These are phyloP conservation scores for Phialophora expanda DNA, from an alignment of 2,329 filamentous ascomycete species.

Conservation along the genomic window DNA sequence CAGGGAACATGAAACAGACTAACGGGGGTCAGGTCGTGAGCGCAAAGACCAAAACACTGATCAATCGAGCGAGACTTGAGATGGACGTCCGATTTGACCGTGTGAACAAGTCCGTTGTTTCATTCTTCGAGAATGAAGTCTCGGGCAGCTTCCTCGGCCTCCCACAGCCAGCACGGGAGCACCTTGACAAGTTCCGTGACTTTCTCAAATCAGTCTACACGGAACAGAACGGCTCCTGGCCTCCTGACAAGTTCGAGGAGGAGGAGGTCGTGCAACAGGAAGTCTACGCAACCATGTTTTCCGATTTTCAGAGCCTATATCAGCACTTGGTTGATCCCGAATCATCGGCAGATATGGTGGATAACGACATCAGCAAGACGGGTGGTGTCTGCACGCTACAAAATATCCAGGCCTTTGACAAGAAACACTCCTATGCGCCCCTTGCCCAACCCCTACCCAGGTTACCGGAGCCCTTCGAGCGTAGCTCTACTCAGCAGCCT, in stretches of 20 bases:
- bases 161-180: slow-evolving; percentile 63
- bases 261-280: slow-evolving; percentile 62
- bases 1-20: slow-evolving; percentile 3
- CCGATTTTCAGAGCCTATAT: slow-evolving; percentile 74
- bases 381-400: slow-evolving; percentile 74
- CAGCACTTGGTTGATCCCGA: slow-evolving; percentile 69
- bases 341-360: slow-evolving; percentile 46
- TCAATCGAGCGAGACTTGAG: slow-evolving; percentile 66
- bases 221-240: slow-evolving; percentile 72
- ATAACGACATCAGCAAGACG: slow-evolving; percentile 58
- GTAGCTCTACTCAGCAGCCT: slow-evolving; percentile 6
- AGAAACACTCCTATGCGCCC: slow-evolving; percentile 62
- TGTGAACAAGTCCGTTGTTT: slow-evolving; percentile 64
- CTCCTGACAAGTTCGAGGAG: slow-evolving; percentile 58
- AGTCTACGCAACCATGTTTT: slow-evolving; percentile 65
- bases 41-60: slow-evolving; percentile 66
- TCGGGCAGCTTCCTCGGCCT: slow-evolving; percentile 70
- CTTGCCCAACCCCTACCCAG: slow-evolving; percentile 71
- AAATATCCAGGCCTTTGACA: slow-evolving; percentile 70
- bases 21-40: slow-evolving; percentile 45
- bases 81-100: slow-evolving; percentile 67
- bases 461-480: slow-evolving; percentile 55
- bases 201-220: slow-evolving; percentile 72
- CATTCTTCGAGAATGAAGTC: slow-evolving; percentile 73
- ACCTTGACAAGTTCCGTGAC: slow-evolving; percentile 74